Evolutionary conservation across 805 yeast species (phyloP).

Genomic region (Saturnispora sekii): DNA sequence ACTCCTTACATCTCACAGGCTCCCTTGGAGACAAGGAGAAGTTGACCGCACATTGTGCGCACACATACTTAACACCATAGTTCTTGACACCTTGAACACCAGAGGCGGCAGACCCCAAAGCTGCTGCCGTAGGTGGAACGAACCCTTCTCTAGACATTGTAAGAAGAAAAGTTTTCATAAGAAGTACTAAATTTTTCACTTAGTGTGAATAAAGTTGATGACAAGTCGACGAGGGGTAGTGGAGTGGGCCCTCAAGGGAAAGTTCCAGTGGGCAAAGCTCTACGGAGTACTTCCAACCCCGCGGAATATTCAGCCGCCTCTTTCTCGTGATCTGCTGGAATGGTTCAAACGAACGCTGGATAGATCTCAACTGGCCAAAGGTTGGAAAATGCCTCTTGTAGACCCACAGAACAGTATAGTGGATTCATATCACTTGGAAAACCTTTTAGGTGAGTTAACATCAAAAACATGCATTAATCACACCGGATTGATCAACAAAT

Average conservation of each 20-base stretch:
- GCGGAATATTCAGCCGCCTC: no score
- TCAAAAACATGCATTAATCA: constrained; percentile 4
- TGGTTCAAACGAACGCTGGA: no score
- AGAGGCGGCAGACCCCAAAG: constrained; percentile 77
- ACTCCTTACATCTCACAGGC: constrained; percentile 95
- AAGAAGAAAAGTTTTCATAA: background rate
- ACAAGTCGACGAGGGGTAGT: no score
- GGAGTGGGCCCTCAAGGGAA: no score
- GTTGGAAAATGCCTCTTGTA: no score
- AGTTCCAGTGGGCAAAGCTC: no score
- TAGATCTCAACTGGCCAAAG: no score
- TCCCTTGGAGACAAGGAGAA: constrained; percentile 85
- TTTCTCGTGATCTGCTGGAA: no score
- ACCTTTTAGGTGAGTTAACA: constrained; percentile 5
- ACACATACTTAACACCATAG: constrained; percentile 84
- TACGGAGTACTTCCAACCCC: no score
- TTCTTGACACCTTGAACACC: constrained; percentile 57
- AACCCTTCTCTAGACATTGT: constrained; percentile 64
- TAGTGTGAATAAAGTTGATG: no score
- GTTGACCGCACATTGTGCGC: constrained; percentile 92
- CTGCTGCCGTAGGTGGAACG: constrained; percentile 66
- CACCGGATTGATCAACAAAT: constrained; percentile 6
- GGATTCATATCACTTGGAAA: constrained; percentile 1
- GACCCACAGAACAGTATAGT: background rate
- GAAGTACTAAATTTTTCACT: background rate